Evolutionary conservation across 208 protist species (phyloP), one percentile per base, ranked within the genome.

Genomic region (Trypanosoma brucei): DNA sequence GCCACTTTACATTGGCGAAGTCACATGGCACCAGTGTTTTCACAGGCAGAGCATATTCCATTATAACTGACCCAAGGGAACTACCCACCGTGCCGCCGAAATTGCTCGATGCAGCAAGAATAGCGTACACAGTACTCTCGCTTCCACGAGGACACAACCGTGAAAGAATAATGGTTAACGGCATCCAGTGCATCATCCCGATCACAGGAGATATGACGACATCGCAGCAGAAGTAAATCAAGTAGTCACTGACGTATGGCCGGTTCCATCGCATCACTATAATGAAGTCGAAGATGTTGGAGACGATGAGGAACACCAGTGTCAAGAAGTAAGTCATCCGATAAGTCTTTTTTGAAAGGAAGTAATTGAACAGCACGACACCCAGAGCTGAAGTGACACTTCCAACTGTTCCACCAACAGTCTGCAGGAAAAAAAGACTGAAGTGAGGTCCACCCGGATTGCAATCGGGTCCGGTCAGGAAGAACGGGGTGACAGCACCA

Each of bases 181-280:
- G 83, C 83, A 86, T 90, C 49, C 60, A 78, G 8, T 70, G 66
- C 37, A 90, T 57, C 62, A 84, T 74, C 58, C 61, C 69, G 63
- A 67, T 70, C 14, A 75, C 67, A 45, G 81, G 46, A 46, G 72
- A 74, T 52, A 90, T 75, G 9, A 90, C 66, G 13, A 73, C 70
- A 76, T 89, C 77, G 58, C 83, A 79, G 5, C 73, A 55, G 50
- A 89, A 73, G 36, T 53, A 66, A 31, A 68, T 54, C 4, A 46
- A 39, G 22, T 68, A 34, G 52, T 68, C 62, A 35, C 62, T 68
- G 45, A 68, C 62, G 42, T 45, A n/a, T 9, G 62, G 62, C 11
- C 52, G 38, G 42, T 87, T 88, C 78, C 80, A 83, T 0, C 84
- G 80, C 78, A 77, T 69, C 45, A 85, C 68, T 37, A 87, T 88